Percentiles rank a stretch among this genome's conserved stretches.
Evolutionary conservation across 225 moss, liverwort and hornwort species (phyloP).

Genomic region (Pseudoscleropodium purum): DNA sequence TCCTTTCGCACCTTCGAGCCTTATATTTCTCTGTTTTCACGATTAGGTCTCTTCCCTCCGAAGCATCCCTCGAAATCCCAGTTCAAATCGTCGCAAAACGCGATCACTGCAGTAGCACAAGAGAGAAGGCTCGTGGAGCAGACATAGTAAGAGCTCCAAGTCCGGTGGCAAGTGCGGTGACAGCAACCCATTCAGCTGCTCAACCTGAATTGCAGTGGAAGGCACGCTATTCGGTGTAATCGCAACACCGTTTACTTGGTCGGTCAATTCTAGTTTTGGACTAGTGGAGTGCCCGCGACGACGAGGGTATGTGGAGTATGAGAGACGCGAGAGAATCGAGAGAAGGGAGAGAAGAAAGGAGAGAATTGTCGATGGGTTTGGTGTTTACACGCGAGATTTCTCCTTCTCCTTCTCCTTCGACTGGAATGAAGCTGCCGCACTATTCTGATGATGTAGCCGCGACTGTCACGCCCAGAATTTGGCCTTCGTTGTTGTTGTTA

Average conservation of each 20-base stretch:
- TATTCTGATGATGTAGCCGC: not conserved
- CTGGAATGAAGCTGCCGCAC: not conserved
- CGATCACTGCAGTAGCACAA: not conserved
- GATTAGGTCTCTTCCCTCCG: not conserved
- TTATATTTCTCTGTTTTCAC: not conserved
- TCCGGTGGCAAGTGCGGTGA: not conserved
- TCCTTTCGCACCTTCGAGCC: too few relatives aligned
- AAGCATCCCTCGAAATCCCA: not conserved
- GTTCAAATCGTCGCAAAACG: not conserved
- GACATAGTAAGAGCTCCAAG: not conserved
- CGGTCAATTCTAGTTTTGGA: not conserved
- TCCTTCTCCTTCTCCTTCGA: not conserved
- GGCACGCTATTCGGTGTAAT: not conserved
- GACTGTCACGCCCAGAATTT: not conserved
- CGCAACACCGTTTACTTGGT: not conserved
- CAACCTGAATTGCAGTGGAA: constrained; percentile 13
- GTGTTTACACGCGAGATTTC: not conserved
- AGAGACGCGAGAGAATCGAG: not conserved
- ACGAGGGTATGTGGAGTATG: not conserved
- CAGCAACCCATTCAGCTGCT: not conserved
- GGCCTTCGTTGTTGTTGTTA: not conserved
- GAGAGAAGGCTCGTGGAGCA: not conserved
- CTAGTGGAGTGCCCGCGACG: not conserved
- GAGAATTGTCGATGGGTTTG: not conserved
- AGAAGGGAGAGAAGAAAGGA: not conserved